A percentile compares a stretch with the other conserved stretches of the same genome.
Evolutionary conservation across 768 basidiomycete species (phyloP).

Genomic region (Boletus rubroflammeus): DNA sequence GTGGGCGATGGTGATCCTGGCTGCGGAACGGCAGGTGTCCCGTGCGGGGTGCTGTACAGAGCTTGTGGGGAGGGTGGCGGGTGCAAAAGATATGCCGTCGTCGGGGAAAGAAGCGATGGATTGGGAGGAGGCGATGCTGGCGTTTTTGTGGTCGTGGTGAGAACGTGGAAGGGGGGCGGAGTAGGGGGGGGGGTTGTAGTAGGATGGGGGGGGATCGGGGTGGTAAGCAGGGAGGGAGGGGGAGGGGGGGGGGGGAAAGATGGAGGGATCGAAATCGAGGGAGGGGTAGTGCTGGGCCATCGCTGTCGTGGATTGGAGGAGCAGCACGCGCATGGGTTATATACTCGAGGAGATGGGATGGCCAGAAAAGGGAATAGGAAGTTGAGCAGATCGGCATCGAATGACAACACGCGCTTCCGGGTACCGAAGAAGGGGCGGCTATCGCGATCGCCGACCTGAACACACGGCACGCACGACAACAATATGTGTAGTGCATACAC

Average conservation of each 20-base stretch:
- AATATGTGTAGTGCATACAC: no score
- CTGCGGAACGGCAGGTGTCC: constrained; percentile 14
- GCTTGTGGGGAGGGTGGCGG: background rate
- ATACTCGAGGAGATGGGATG: constrained; percentile 8
- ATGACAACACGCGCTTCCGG: constrained; percentile 4
- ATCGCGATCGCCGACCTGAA: background rate
- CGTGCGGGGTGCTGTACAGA: constrained; percentile 18
- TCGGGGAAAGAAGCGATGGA: constrained; percentile 19
- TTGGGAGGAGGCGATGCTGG: background rate
- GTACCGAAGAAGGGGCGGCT: background rate
- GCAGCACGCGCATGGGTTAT: constrained; percentile 6
- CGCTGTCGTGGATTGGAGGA: constrained; percentile 7
- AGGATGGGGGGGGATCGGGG: constrained; percentile 10
- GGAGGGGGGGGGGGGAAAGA: constrained; percentile 4
- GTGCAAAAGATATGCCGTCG: constrained; percentile 20
- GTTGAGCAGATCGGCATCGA: constrained; percentile 19
- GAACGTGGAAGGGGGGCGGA: background rate
- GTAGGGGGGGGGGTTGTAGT: constrained; percentile 7
- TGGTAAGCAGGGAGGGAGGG: constrained; percentile 7
- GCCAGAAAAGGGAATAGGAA: constrained; percentile 12
- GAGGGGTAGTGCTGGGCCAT: constrained; percentile 20
- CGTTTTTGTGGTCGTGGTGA: constrained; percentile 2
- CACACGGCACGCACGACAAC: background rate
- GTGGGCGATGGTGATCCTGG: constrained; percentile 45
- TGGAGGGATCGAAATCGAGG: constrained; percentile 7